Evolutionary conservation across 176 grass and related monocot genomes (phyloP), one percentile per base, ranked within the genome.

Genomic region (Rhynchospora pubera): DNA sequence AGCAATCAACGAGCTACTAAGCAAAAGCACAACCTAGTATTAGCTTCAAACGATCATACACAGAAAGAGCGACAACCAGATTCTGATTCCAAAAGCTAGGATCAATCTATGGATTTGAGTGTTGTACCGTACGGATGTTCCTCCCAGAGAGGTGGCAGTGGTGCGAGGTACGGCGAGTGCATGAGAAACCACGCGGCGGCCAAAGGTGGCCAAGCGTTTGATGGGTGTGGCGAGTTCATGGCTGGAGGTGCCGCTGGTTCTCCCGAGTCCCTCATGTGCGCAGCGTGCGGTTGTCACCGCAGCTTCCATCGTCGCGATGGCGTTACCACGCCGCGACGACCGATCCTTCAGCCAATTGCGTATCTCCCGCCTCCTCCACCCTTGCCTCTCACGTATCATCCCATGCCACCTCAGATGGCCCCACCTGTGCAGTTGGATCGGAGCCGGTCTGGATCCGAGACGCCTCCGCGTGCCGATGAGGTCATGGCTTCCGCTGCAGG

Each of bases 171-270:
- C 75, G 82, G 89, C 14, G 94, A 97, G 88, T 97, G 94, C 84
- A 86, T 97, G 55, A 91, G 88, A 84, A 97, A 97, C 88, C 94
- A 97, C 68, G 94, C 94, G 1, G 90, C 91, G 5, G 84, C 86
- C 0, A 97, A 89, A 72, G 91, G 94, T 0, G 91, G 94, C 28
- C 88, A 97, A 70, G 91, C 94, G 1, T 80, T 92, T 21, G 94
- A 97, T 57, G 94, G 94, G 0, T 97, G 94, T 83, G 94, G 94
- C 68, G 90, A 97, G 91, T 97, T 94, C 88, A 92, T 97, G 85
- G 82, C 91, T 0, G 94, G 88, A 12, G 91, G 91, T 3, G 91
- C 86, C 82, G 90, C 91, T 28, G 91, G 89, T 61, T 90, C 89
- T 23, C 83, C 90, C 18, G 91, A 94, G 79, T 91, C 88, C 47